Base-by-base conservation (phyloP, 1,284 basidiomycete species). In the Lignosus rhinocerotis region DNA sequence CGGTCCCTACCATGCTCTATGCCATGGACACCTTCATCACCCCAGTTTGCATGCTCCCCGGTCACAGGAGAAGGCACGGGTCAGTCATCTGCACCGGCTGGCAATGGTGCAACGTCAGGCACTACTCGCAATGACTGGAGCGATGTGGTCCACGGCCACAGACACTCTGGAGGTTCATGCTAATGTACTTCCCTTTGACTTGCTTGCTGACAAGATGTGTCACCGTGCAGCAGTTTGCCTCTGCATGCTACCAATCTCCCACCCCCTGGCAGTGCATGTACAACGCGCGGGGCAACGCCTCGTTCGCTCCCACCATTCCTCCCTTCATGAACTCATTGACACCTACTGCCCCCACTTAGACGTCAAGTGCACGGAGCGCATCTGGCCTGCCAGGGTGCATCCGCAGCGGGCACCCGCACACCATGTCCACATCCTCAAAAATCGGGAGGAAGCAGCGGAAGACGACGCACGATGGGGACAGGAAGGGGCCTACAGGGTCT, bases 11-110 rank as follows among this genome's bases (percentile, higher is more conserved):
- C 47, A 72, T 77, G 66, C 66, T 70, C 1, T 78, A 77, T 47
- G 73, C 69, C 4, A 63, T 71, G 0, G 73, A 76, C 42, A 50
- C 78, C 1, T 78, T 73, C 70, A 53, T 69, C 47, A n/a, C 73
- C 67, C 46, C 72, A 1, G 49, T 66, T 1, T 55, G 64, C 0
- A 43, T 45, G 6, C 49, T 65, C 0, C 47, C 39, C 3, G 60
- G 50, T 30, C 53, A 41, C 19, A 65, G 11, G 31, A 38, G 16
- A n/a, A 31, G 0, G 33, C 68, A 34, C 64, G 59, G 64, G 2
- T 63, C 64, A 2, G 55, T 60, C 0, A 55, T 56, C 0, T 6
- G 12, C 8, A 55, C 62, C 11, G 39, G 42, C 60, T 80, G 0
- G 58, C 57, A 0, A 19, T 45, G 2, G 59, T 78, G 0, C 78